Percentiles rank a stretch among this genome's conserved stretches.
phyloP scores from a whole-genome alignment of 2,329 filamentous ascomycete species.

The Exophiala aquamarina region DNA sequence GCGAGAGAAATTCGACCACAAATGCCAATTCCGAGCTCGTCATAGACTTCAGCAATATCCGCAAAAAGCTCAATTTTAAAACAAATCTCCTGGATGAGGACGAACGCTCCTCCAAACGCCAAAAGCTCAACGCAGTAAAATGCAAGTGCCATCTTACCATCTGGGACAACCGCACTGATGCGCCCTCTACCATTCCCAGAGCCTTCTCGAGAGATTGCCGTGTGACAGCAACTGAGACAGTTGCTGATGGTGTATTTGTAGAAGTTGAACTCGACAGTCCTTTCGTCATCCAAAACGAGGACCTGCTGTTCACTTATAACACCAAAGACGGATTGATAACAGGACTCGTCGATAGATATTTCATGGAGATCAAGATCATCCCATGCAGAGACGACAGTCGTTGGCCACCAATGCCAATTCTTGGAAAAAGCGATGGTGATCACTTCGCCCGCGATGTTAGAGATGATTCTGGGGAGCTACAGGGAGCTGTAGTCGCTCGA shows the following conservation, averaged over 20 bases:
- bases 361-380: slow-evolving; percentile 30
- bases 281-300: slow-evolving; percentile 22
- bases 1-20: slow-evolving; percentile 12
- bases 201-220: slow-evolving; percentile 14
- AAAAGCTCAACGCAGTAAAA: slow-evolving; percentile 16
- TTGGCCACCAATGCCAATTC: slow-evolving; percentile 28
- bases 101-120: slow-evolving; percentile 18
- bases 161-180: slow-evolving; percentile 26
- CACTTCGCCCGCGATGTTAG: slow-evolving; percentile 19
- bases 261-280: slow-evolving; percentile 24
- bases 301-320: slow-evolving; percentile 18
- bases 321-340: slow-evolving; percentile 11
- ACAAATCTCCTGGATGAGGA: slow-evolving; percentile 9
- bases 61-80: slow-evolving; percentile 27
- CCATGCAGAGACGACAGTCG: slow-evolving; percentile 14
- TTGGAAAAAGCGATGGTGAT: slow-evolving; percentile 28
- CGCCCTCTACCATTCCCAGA: slow-evolving; percentile 8
- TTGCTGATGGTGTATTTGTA: slow-evolving; percentile 19
- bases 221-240: slow-evolving; percentile 14
- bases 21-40: slow-evolving; percentile 18
- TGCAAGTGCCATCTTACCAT: slow-evolving; percentile 26
- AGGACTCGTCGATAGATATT: slow-evolving; percentile 25
- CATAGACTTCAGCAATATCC: slow-evolving; percentile 23
- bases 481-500: slow-evolving; percentile 25
- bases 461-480: slow-evolving; percentile 17